A percentile compares a stretch with the other conserved stretches of the same genome.
Evolutionary conservation across 1,284 basidiomycete species (phyloP).

Genomic region (Leccinum cinnamomeum): DNA sequence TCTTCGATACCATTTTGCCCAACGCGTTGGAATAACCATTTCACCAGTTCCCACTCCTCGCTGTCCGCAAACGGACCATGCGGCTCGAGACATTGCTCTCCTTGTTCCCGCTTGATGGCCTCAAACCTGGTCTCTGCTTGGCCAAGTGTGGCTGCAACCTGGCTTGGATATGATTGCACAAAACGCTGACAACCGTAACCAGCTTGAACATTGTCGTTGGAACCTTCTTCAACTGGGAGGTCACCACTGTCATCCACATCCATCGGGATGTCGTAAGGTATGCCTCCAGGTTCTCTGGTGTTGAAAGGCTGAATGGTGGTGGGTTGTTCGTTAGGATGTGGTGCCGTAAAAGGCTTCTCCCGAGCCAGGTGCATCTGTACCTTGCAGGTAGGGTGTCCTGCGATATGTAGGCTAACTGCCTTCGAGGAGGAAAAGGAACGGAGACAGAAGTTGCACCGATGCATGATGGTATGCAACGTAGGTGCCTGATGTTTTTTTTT

Average conservation of each 20-base stretch:
- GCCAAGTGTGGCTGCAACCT: neutral
- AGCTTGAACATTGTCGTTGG: neutral
- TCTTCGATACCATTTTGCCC: neutral
- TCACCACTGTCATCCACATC: neutral
- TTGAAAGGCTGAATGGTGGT: no score
- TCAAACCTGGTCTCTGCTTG: neutral
- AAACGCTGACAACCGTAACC: neutral
- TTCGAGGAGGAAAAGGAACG: no score
- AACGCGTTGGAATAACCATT: neutral
- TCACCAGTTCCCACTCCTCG: neutral
- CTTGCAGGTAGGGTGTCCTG: neutral
- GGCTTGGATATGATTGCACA: neutral
- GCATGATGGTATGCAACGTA: neutral
- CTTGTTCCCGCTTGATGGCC: neutral
- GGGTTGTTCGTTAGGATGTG: neutral
- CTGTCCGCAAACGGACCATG: neutral
- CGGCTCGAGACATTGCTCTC: neutral
- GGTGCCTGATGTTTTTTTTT: neutral
- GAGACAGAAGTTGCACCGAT: no score
- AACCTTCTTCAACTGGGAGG: neutral
- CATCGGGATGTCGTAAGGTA: neutral
- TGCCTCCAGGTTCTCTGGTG: no score
- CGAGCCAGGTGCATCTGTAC: neutral
- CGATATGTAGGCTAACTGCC: no score
- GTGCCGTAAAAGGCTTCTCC: neutral